Evolutionary conservation across 1,284 basidiomycete species (phyloP), one percentile per base, ranked within the genome.

Genomic region (Inonotus obliquus): DNA sequence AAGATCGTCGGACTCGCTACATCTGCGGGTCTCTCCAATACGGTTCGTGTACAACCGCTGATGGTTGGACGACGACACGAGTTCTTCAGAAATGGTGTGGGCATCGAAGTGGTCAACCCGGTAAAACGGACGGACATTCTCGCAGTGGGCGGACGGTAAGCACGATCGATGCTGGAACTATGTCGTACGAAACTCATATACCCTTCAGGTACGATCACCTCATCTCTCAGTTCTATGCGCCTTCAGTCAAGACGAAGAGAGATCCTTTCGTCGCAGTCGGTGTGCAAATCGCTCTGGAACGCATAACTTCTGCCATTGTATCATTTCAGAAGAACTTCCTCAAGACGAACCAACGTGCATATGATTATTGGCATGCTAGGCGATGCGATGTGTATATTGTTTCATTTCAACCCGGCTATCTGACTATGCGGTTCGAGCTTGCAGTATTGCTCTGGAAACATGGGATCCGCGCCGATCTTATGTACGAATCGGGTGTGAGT

Each of bases 351-450:
- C 82, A 87, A 64, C 83, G 86, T 17, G 92, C 91, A 0, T 94
- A 94, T 65, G 92, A 92, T 0, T 90, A 85, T 66, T 94, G 90
- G 88, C 91, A 89, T 71, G 91, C 92, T 19, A 81, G 91, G 13
- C 80, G 92, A 44, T 94, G 92, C 66, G 92, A 92, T 66, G 91
- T 92, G 14, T 93, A 92, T 65, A 79, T 95, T 14, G 85, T 92
- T 17, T 90, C 89, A 0, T 91, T 89, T 66, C 86, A 90, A 60
- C 79, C 85, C 0, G 91, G 91, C 11, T 81, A 87, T 68, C 74
- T 94, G 27, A 81, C 86, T 63, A 89, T 92, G 55, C 81, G 92
- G 32, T 79, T 94, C 21, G 90, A 94, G 68, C 80, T 94, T 14
- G 88, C 86, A 7, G 77, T 88, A 2, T 81, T 88, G 64, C 76